Conservation (phyloP, 257 asterid species). For the Parsonsia alboflavescens region DNA sequence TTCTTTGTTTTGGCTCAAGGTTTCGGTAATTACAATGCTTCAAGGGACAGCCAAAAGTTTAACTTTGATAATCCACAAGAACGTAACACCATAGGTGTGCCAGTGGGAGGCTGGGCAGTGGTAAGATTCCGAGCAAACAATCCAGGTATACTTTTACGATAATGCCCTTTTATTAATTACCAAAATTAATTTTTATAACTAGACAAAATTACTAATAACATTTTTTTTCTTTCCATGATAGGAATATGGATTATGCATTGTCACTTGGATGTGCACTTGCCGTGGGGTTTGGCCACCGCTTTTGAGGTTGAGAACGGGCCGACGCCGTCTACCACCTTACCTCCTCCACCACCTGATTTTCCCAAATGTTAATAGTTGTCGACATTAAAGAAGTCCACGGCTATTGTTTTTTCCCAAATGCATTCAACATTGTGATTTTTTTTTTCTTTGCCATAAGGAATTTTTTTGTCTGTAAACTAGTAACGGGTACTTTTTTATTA, state of each 20-base stretch:
- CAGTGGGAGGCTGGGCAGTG: conserved; percentile 29
- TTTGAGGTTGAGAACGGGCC: conserved; percentile 70
- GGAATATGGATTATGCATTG: conserved; percentile 82
- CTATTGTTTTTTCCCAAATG: background rate
- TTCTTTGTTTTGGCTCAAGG: conserved; percentile 28
- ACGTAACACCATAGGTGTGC: conserved; percentile 30
- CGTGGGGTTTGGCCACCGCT: conserved; percentile 65
- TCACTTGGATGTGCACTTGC: conserved; percentile 74
- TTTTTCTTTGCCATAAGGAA: background rate
- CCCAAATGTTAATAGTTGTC: conserved; percentile 38
- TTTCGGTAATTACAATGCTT: conserved; percentile 21
- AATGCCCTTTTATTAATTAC: no score
- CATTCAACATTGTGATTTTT: background rate
- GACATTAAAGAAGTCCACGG: background rate
- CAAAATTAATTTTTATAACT: no score
- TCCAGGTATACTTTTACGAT: conserved; percentile 11
- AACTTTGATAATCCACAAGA: conserved; percentile 20
- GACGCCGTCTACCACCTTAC: conserved; percentile 42
- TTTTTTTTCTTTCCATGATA: background rate
- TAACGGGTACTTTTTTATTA: background rate
- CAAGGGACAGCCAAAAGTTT: conserved; percentile 11
- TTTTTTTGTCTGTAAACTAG: background rate
- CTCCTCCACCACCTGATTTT: conserved; percentile 70
- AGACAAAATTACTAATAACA: no score
- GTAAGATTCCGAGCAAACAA: conserved; percentile 27